Percentiles rank a stretch among this genome's conserved stretches.
Evolutionary conservation across 192 early-diverging fungal genomes (phyloP).

Genomic region (Spizellomyces punctatus): DNA sequence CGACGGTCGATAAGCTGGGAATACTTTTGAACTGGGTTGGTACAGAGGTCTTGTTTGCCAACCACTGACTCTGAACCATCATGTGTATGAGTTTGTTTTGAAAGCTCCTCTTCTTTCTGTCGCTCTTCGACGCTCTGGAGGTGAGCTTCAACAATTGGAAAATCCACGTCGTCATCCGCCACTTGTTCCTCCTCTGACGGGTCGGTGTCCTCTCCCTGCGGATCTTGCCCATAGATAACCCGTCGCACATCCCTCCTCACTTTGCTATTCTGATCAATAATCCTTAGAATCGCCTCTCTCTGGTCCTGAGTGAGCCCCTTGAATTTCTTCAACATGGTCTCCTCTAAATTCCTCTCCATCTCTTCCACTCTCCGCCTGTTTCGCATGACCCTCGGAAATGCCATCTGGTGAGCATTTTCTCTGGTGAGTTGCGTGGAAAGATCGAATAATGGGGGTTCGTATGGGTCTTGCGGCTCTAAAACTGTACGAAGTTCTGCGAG

Average conservation of each 20-base stretch:
- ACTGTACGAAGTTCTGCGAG: conserved; percentile 1
- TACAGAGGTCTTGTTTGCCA: not conserved
- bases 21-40: not conserved
- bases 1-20: not conserved
- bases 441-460: not conserved
- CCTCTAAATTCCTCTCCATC: conserved; percentile 7
- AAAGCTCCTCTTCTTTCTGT: not conserved
- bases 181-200: not conserved
- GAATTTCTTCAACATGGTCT: conserved; percentile 26
- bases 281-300: conserved; percentile 6
- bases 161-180: conserved; percentile 1
- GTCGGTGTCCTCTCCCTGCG: not conserved
- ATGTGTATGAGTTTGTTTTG: not conserved
- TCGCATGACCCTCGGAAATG: not conserved
- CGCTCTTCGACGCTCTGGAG: not conserved
- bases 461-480: not conserved
- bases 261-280: conserved; percentile 20
- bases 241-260: conserved; percentile 4
- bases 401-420: not conserved
- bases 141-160: conserved; percentile 1
- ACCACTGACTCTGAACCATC: not conserved
- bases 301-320: conserved; percentile 24
- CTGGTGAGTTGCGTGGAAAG: not conserved
- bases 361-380: not conserved
- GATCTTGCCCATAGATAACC: not conserved